Evolutionary conservation across 148 eudicot genomes (phyloP).

Genomic region (Beta vulgaris): DNA sequence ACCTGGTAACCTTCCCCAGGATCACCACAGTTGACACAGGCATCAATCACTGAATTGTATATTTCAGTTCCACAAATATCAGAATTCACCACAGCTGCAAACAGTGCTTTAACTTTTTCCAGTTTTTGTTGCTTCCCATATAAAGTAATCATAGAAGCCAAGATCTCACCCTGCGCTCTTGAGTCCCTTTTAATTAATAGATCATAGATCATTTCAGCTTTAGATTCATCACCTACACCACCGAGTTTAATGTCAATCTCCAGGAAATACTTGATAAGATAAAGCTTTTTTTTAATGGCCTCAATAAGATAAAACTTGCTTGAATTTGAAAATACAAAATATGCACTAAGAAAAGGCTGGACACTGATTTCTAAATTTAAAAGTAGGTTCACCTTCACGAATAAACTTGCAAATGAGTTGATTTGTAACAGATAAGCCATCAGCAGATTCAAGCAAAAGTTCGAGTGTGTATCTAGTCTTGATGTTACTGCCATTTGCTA

Average conservation of each 20-base stretch:
- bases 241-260: not conserved
- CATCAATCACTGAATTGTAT: conserved; percentile 55
- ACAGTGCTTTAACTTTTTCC: conserved; percentile 44
- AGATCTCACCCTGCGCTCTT: conserved; percentile 43
- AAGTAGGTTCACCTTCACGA: conserved; percentile 45
- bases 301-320: not conserved
- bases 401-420: conserved; percentile 52
- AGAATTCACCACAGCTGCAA: conserved; percentile 37
- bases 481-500: conserved; percentile 34
- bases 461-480: conserved; percentile 44
- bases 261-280: not conserved
- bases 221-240: conserved; percentile 49
- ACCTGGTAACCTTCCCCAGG: conserved; percentile 53
- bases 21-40: conserved; percentile 49
- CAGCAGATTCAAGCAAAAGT: conserved; percentile 48
- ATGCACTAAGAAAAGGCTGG: not conserved
- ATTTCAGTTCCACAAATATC: conserved; percentile 33
- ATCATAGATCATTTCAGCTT: conserved; percentile 51
- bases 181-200: conserved; percentile 47
- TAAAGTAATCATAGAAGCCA: conserved; percentile 58
- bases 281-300: not conserved
- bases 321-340: not conserved
- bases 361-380: not conserved
- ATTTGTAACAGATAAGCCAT: conserved; percentile 55
- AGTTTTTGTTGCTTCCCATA: conserved; percentile 61